Base-by-base conservation (phyloP, 2,329 filamentous ascomycete species). In the Cordyceps farinosa region DNA sequence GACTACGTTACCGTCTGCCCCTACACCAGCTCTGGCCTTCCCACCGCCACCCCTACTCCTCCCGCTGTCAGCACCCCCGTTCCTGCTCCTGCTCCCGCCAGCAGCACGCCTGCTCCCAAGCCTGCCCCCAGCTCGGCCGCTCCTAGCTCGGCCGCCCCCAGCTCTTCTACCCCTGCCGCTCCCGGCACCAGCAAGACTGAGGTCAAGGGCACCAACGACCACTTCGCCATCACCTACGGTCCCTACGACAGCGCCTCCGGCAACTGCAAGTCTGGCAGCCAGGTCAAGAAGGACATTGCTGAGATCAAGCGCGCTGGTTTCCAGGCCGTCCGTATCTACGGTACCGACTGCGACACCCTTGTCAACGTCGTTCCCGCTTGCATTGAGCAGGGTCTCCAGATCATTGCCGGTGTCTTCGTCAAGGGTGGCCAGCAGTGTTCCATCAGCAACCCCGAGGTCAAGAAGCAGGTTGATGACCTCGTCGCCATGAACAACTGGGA, bases 381-480 rank as follows among this genome's bases (percentile, higher is more conserved):
- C 78, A 77, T 84, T 71, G 76, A 84, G 70, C 74, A 88, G 76
- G 88, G 89, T 65, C 73, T 97, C 65, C 88, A 89, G 76, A 80
- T 97, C 77, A 94, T 97, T 76, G 79, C 96, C 65, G 94, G 94
- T 76, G 84, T 98, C 80, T 97, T 89, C 82, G 89, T 97, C 76
- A 87, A 89, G 78, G 79, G 78, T 67, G 80, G 85, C 64, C 81
- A 82, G 8, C 8, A 47, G 72, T 86, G 85, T 78, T 79, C 78
- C 70, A 84, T 87, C 73, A 73, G 73, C 69, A 79, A 79, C 72
- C 79, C 84, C 63, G 86, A 84, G 62, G 87, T 92, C 69, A 80
- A 87, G 73, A 79, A 85, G 70, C 93, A 98, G 83, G 83, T 97
- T 65, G 78, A 82, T 38, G 85, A 86, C 65, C 90, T 97, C 75